Evolutionary conservation across 2,329 filamentous ascomycete genomes (phyloP), one percentile per base, ranked within the genome.

Genomic region (Talaromyces sp.): DNA sequence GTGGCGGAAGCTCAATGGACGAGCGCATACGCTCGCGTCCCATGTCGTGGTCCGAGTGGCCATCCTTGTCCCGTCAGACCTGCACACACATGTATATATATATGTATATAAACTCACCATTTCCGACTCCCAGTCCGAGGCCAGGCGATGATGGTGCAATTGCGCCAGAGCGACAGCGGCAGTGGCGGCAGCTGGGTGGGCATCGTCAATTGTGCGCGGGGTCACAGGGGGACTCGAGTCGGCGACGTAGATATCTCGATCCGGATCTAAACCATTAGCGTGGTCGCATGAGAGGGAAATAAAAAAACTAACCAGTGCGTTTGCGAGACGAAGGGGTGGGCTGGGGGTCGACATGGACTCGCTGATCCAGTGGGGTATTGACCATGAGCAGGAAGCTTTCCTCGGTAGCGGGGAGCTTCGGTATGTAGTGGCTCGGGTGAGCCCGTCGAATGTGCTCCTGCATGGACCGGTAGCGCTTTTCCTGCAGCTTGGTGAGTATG

Each of bases 381-480:
- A 98, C 91, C 95, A 98, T 98, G 75, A 96, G 83, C 71, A 90
- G 82, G 78, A 99, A 97, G 86, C 92, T 97, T 79, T 98, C 93
- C 77, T 97, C 93, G 68, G 93, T 99, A 55, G 95, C 95, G 67
- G 95, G 93, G 69, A 98, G 89, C 84, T 98, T 97, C 55, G 95
- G 88, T 69, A 99, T 96, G 80, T 98, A 98, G 76, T 97, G 89
- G 75, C 96, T 92, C 63, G 93, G 93, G 75, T 99, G 95, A 67
- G 95, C 93, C 76, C 95, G 89, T 70, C 95, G 91, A 71, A 99
- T 98, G 74, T 99, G 95, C 84, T 99, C 95, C 79, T 98, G 95
- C 91, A 99, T 98, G 65, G 93, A 98, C 76, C 95, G 92, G 80
- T 93, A 99, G 68, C 91, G 86, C 79, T 96, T 96, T 81, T 96